Percentiles rank a stretch among this genome's conserved stretches.
Conservation (phyloP, 306 rosid genomes). For the Acacia confusa region DNA sequence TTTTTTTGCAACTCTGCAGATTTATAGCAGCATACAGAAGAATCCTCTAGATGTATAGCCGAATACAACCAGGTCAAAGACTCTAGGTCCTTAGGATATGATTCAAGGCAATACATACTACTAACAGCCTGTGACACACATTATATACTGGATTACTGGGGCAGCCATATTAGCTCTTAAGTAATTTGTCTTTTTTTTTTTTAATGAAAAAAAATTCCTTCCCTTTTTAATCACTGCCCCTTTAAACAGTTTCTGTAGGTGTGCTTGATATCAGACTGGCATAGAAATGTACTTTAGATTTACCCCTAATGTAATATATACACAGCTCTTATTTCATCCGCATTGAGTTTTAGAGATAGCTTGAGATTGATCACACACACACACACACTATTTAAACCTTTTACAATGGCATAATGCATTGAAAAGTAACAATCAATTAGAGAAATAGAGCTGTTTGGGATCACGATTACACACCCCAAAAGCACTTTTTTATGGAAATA, state of each 20-base stretch:
- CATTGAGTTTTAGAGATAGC: slow-evolving; percentile 20
- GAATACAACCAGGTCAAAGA: slow-evolving; percentile 75
- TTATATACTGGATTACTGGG: slow-evolving; percentile 73
- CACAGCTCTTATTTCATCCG: slow-evolving; percentile 20
- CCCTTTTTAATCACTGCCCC: slow-evolving; percentile 30
- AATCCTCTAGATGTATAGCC: slow-evolving; percentile 83
- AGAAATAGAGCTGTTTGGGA: not conserved
- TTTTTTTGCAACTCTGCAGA: slow-evolving; percentile 48
- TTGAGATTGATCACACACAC: not conserved
- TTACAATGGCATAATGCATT: not conserved
- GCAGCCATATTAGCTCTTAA: slow-evolving; percentile 57
- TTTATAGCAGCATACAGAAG: slow-evolving; percentile 76
- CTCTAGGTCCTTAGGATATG: slow-evolving; percentile 71
- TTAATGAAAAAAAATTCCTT: slow-evolving; percentile 1
- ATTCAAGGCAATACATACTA: slow-evolving; percentile 81
- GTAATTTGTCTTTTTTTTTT: slow-evolving; percentile 47
- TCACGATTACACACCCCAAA: too few relatives aligned
- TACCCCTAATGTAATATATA: slow-evolving; percentile 33
- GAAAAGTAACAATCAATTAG: not conserved
- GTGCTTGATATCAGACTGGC: slow-evolving; percentile 52
- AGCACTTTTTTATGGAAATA: too few relatives aligned
- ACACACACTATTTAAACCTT: not conserved
- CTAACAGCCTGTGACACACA: slow-evolving; percentile 82
- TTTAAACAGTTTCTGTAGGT: slow-evolving; percentile 29
- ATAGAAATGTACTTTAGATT: slow-evolving; percentile 40